These are phyloP conservation scores for Epichloe gansuensis DNA, from an alignment of 2,329 filamentous ascomycete genomes.

Conservation along the genomic window DNA sequence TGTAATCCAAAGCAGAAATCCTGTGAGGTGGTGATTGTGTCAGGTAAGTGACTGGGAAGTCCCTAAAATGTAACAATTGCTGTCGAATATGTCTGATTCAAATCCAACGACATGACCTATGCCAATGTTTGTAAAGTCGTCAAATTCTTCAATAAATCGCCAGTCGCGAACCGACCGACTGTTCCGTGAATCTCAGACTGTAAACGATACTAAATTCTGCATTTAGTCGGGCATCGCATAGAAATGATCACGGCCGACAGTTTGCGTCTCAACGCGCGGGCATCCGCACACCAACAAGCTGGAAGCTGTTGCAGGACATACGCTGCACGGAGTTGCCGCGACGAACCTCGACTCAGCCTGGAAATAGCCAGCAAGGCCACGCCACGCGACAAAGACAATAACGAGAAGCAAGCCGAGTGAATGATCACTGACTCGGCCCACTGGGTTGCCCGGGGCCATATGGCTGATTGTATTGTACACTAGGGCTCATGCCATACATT, in stretches of 20 bases:
- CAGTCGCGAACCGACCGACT: background rate
- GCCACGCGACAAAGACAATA: background rate
- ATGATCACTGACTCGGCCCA: constrained; percentile 55
- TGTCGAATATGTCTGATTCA: constrained; percentile 39
- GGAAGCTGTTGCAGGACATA: background rate
- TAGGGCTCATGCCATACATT: constrained; percentile 65
- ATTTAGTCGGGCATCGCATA: background rate
- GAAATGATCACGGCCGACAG: background rate
- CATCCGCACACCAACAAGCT: background rate
- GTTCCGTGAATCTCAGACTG: constrained; percentile 1
- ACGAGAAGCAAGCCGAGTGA: background rate
- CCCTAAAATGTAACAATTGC: constrained; percentile 52
- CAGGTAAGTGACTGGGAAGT: constrained; percentile 34
- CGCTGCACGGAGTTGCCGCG: background rate
- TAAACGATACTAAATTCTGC: constrained; percentile 1
- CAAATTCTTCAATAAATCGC: constrained; percentile 1
- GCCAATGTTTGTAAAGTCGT: constrained; percentile 6
- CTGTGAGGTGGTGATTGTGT: constrained; percentile 11
- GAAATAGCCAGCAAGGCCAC: background rate
- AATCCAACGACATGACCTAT: constrained; percentile 6
- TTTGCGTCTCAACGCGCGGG: background rate
- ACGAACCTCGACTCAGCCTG: background rate
- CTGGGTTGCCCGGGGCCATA: constrained; percentile 56
- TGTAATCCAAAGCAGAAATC: constrained; percentile 12
- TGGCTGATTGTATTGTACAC: constrained; percentile 62